These are phyloP conservation scores for Globisporangium orthogonon DNA, from an alignment of 352 stramenopile species.

Conservation along the genomic window DNA sequence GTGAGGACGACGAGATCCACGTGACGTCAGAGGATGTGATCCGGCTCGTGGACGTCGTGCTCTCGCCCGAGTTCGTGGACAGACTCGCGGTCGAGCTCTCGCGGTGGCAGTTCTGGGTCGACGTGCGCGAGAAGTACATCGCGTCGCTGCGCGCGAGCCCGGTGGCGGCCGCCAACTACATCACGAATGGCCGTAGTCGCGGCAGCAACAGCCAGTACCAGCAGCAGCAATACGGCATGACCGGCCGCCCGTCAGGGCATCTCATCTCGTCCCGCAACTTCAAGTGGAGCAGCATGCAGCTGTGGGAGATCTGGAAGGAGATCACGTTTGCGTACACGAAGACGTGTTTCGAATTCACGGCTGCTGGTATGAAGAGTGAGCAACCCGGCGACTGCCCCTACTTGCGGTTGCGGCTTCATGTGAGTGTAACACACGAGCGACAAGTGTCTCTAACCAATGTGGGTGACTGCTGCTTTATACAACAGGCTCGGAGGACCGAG, in stretches of 20 bases:
- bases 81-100: conserved; percentile 52
- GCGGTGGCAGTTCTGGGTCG: conserved; percentile 79
- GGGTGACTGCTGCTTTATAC: conserved; percentile 3
- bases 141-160: conserved; percentile 24
- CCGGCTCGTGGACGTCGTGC: conserved; percentile 63
- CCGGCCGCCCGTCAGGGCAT: conserved; percentile 1
- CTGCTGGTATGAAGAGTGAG: conserved; percentile 83
- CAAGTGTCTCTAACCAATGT: conserved; percentile 9
- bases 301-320: conserved; percentile 84
- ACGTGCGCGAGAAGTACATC: conserved; percentile 74
- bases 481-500: conserved; percentile 59
- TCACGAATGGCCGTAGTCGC: not conserved
- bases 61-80: conserved; percentile 69
- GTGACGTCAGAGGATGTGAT: conserved; percentile 74
- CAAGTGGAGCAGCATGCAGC: conserved; percentile 78
- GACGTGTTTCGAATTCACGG: conserved; percentile 76
- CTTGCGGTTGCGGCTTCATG: conserved; percentile 8
- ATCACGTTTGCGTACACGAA: conserved; percentile 78
- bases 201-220: conserved; percentile 14
- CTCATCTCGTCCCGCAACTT: conserved; percentile 44
- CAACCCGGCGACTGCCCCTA: conserved; percentile 6
- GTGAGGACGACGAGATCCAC: conserved; percentile 45
- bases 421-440: conserved; percentile 5
- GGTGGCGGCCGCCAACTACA: not conserved
- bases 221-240: conserved; percentile 3